Conservation (phyloP, 148 eudicot genomes). For the Tetragonia tetragonoides region DNA sequence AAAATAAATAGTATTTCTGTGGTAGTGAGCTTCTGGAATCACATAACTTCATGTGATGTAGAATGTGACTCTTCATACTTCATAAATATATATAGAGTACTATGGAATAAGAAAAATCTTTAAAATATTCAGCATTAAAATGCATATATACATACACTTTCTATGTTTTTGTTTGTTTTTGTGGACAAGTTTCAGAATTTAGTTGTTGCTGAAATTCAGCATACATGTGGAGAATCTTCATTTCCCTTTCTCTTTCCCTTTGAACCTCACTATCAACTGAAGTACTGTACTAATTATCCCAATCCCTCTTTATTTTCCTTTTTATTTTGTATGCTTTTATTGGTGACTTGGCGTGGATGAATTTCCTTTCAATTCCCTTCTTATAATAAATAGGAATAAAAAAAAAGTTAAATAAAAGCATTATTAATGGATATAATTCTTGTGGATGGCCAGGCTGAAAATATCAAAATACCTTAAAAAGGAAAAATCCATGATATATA, state of each 20-base stretch:
- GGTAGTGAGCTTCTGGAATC: constrained; percentile 11
- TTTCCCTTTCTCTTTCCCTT: constrained; percentile 6
- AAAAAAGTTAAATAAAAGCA: not conserved
- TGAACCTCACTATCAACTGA: constrained; percentile 5
- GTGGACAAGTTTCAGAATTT: constrained; percentile 4
- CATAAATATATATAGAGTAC: too few relatives aligned
- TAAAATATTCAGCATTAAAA: not conserved
- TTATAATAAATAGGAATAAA: not conserved
- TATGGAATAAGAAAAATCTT: not conserved
- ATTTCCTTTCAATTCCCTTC: not conserved
- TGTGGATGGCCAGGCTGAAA: not conserved
- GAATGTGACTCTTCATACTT: constrained; percentile 18
- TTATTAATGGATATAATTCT: not conserved
- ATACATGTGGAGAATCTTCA: constrained; percentile 6
- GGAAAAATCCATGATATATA: not conserved
- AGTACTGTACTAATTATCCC: not conserved
- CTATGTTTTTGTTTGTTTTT: not conserved
- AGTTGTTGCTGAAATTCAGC: constrained; percentile 1
- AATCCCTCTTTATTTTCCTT: not conserved
- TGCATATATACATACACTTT: not conserved
- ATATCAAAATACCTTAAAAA: not conserved
- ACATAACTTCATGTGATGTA: constrained; percentile 13
- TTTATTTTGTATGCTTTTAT: not conserved
- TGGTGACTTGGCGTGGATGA: not conserved
- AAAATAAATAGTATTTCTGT: not conserved